Evolutionary conservation across 2,329 filamentous ascomycete species (phyloP).

Genomic region (Fusarium kyushuense): DNA sequence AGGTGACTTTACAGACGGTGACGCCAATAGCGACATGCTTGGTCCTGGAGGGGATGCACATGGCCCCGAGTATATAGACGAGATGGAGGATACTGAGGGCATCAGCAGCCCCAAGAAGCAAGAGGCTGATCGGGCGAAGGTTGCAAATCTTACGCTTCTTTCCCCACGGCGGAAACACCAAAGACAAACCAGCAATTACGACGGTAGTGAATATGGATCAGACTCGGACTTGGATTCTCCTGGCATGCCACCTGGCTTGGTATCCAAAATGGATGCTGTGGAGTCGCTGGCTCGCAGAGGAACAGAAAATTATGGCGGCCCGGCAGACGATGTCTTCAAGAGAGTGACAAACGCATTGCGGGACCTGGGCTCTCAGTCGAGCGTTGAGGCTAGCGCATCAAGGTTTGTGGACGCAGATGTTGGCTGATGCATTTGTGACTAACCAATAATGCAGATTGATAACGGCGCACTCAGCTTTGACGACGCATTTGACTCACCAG

Average conservation of each 20-base stretch:
- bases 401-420: constrained; percentile 61
- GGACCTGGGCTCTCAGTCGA: constrained; percentile 78
- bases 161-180: constrained; percentile 61
- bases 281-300: constrained; percentile 76
- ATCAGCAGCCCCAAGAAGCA: constrained; percentile 28
- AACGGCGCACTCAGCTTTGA: constrained; percentile 79
- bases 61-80: constrained; percentile 23
- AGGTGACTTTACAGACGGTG: constrained; percentile 62
- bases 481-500: constrained; percentile 80
- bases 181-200: constrained; percentile 70
- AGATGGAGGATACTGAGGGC: constrained; percentile 22
- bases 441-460: constrained; percentile 68
- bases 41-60: constrained; percentile 15
- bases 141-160: constrained; percentile 60
- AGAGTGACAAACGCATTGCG: constrained; percentile 76
- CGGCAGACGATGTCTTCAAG: constrained; percentile 74
- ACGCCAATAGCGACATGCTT: constrained; percentile 47
- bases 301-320: constrained; percentile 73
- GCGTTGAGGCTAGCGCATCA: constrained; percentile 77
- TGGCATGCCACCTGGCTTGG: constrained; percentile 74
- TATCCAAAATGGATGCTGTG: constrained; percentile 77
- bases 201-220: constrained; percentile 80
- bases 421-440: constrained; percentile 14
- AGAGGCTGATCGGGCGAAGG: constrained; percentile 49
- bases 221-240: constrained; percentile 77